phyloP scores from a whole-genome alignment of 2,329 filamentous ascomycete genomes.

The Beauveria varroae region DNA sequence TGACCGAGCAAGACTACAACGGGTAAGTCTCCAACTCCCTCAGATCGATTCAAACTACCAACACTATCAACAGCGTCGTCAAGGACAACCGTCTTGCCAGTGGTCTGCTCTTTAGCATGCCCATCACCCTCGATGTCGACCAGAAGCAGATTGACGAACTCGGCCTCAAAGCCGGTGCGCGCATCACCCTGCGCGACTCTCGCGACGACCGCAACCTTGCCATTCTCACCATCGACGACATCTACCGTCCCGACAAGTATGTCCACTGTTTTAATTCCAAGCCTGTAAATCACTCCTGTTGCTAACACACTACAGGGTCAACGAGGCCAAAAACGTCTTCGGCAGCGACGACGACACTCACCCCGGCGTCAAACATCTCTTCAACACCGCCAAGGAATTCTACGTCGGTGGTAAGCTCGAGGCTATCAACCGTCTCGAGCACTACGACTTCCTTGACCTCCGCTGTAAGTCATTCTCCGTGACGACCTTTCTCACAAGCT shows the following conservation, averaged over 20 bases:
- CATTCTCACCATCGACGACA: slow-evolving; percentile 90
- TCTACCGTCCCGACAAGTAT: slow-evolving; percentile 94
- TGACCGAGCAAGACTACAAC: slow-evolving; percentile 96
- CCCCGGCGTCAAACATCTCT: slow-evolving; percentile 87
- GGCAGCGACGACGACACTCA: slow-evolving; percentile 84
- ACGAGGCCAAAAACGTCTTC: slow-evolving; percentile 91
- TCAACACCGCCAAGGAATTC: slow-evolving; percentile 71
- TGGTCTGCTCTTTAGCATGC: slow-evolving; percentile 91
- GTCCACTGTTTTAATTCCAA: slow-evolving; percentile 20
- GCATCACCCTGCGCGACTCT: slow-evolving; percentile 87
- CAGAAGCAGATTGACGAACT: slow-evolving; percentile 66
- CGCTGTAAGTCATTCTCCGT: slow-evolving; percentile 56
- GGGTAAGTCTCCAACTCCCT: slow-evolving; percentile 47
- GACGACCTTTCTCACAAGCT: neutral
- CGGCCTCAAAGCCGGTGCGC: slow-evolving; percentile 69
- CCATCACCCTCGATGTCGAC: slow-evolving; percentile 85
- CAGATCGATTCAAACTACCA: slow-evolving; percentile 17
- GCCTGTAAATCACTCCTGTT: neutral
- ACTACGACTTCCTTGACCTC: slow-evolving; percentile 97
- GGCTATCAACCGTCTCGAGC: slow-evolving; percentile 88
- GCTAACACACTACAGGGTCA: slow-evolving; percentile 46
- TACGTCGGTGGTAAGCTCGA: slow-evolving; percentile 96
- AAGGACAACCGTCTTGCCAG: slow-evolving; percentile 77
- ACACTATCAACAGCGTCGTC: slow-evolving; percentile 61
- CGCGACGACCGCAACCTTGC: slow-evolving; percentile 93